Evolutionary conservation across 768 basidiomycete species (phyloP).

Genomic region (Serendipita sp.): DNA sequence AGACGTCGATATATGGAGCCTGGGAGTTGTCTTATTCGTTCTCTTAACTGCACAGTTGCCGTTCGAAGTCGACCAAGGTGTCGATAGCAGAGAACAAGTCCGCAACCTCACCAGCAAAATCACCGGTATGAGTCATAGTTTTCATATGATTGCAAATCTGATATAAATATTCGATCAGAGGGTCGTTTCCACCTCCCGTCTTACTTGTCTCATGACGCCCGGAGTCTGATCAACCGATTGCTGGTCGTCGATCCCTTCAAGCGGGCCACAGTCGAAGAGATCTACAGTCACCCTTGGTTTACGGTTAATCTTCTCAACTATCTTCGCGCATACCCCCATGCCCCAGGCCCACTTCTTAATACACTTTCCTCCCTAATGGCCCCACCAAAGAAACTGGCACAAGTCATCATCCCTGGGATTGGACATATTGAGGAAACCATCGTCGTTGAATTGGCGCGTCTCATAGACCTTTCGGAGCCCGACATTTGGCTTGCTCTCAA

Average conservation of each 20-base stretch:
- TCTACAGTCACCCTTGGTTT: slow-evolving; percentile 84
- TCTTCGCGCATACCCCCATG: slow-evolving; percentile 66
- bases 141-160: slow-evolving; percentile 7
- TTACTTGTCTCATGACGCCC: slow-evolving; percentile 66
- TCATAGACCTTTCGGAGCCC: slow-evolving; percentile 39
- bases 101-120: slow-evolving; percentile 89
- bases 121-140: slow-evolving; percentile 38
- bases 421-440: slow-evolving; percentile 87
- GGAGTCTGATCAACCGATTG: slow-evolving; percentile 71
- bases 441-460: slow-evolving; percentile 56
- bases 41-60: slow-evolving; percentile 92
- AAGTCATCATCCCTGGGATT: slow-evolving; percentile 78
- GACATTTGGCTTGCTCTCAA: slow-evolving; percentile 80
- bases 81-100: slow-evolving; percentile 26
- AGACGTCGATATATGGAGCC: slow-evolving; percentile 98
- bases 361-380: slow-evolving; percentile 57
- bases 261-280: slow-evolving; percentile 85
- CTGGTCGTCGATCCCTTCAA: slow-evolving; percentile 88
- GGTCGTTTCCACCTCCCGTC: slow-evolving; percentile 75
- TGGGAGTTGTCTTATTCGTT: slow-evolving; percentile 97
- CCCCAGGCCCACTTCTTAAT: slow-evolving; percentile 61
- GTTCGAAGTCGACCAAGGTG: slow-evolving; percentile 81
- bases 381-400: slow-evolving; percentile 48
- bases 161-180: slow-evolving; percentile 30
- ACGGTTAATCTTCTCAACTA: slow-evolving; percentile 73